Evolutionary conservation across 352 stramenopile species (phyloP).

Genomic region (Phytophthora macrochlamydospora): DNA sequence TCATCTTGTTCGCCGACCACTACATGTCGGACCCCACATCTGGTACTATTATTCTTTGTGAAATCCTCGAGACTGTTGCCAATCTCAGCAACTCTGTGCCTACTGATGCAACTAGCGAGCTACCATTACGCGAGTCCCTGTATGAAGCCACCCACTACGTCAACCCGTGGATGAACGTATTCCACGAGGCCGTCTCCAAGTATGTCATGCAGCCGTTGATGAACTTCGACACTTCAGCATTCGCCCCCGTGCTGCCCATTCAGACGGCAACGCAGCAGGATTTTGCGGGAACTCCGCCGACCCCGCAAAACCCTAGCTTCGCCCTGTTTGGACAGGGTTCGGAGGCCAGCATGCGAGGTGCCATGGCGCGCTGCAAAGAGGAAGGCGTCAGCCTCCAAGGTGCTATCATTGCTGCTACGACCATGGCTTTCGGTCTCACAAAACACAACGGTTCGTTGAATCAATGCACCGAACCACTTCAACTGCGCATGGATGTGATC

Average conservation of each 20-base stretch:
- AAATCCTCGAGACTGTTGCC: slow-evolving; percentile 42
- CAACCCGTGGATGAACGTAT: slow-evolving; percentile 50
- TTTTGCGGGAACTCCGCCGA: slow-evolving; percentile 36
- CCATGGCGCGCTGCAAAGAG: slow-evolving; percentile 41
- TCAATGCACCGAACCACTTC: slow-evolving; percentile 28
- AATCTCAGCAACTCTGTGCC: slow-evolving; percentile 15
- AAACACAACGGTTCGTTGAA: slow-evolving; percentile 37
- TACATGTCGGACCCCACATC: slow-evolving; percentile 68
- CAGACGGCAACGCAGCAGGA: slow-evolving; percentile 47
- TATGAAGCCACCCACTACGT: slow-evolving; percentile 68
- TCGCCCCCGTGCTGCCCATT: slow-evolving; percentile 44
- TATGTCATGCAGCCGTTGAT: slow-evolving; percentile 65
- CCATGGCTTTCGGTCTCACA: slow-evolving; percentile 51
- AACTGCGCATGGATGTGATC: slow-evolving; percentile 57
- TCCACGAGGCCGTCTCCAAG: slow-evolving; percentile 66
- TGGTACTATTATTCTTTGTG: slow-evolving; percentile 45
- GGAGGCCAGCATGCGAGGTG: slow-evolving; percentile 43
- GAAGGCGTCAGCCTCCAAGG: slow-evolving; percentile 52
- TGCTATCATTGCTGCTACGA: slow-evolving; percentile 44
- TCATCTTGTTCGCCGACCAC: slow-evolving; percentile 60
- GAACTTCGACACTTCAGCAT: slow-evolving; percentile 62
- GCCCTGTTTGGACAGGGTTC: slow-evolving; percentile 53
- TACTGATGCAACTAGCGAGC: slow-evolving; percentile 8
- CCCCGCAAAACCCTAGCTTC: slow-evolving; percentile 46
- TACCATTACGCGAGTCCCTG: slow-evolving; percentile 47